Evolutionary conservation across 805 yeast species (phyloP).

Genomic region (Candida taoyuanica): DNA sequence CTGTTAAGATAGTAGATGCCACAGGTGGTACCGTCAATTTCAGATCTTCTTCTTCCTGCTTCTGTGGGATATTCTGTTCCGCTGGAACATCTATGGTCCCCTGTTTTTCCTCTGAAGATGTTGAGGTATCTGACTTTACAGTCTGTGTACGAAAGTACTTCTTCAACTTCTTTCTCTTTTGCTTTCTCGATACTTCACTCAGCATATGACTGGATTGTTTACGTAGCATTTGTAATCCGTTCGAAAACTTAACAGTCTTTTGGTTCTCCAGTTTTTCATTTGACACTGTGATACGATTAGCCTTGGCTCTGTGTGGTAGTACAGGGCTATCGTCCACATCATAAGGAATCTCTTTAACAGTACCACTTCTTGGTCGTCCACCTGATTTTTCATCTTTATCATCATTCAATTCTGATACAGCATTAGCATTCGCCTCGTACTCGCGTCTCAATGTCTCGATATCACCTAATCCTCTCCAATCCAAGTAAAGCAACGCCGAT

Average conservation of each 20-base stretch:
- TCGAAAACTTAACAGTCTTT: neutral
- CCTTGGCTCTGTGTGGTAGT: no score
- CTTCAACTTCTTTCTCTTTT: slow-evolving; percentile 14
- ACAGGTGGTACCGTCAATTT: slow-evolving; percentile 52
- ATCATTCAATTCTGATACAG: slow-evolving; percentile 2
- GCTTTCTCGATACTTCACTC: slow-evolving; percentile 3
- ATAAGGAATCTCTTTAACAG: slow-evolving; percentile 16
- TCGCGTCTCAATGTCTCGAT: slow-evolving; percentile 33
- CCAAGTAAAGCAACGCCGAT: slow-evolving; percentile 77
- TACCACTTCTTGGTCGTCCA: slow-evolving; percentile 24
- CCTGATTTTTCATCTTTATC: slow-evolving; percentile 1
- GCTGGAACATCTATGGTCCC: no score
- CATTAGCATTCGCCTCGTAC: slow-evolving; percentile 14
- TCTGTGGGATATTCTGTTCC: neutral
- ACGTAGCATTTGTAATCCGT: slow-evolving; percentile 1
- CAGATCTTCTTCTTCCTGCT: slow-evolving; percentile 13
- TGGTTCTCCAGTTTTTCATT: neutral
- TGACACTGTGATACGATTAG: neutral
- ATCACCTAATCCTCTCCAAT: slow-evolving; percentile 68
- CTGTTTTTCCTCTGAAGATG: no score
- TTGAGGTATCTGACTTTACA: slow-evolving; percentile 7
- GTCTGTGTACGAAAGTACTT: slow-evolving; percentile 24
- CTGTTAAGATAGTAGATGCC: slow-evolving; percentile 74
- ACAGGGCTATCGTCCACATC: slow-evolving; percentile 4
- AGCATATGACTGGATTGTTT: slow-evolving; percentile 8